Evolutionary conservation across 345 rosid genomes (phyloP), one percentile per base, ranked within the genome.

Genomic region (Aquilaria sinensis): DNA sequence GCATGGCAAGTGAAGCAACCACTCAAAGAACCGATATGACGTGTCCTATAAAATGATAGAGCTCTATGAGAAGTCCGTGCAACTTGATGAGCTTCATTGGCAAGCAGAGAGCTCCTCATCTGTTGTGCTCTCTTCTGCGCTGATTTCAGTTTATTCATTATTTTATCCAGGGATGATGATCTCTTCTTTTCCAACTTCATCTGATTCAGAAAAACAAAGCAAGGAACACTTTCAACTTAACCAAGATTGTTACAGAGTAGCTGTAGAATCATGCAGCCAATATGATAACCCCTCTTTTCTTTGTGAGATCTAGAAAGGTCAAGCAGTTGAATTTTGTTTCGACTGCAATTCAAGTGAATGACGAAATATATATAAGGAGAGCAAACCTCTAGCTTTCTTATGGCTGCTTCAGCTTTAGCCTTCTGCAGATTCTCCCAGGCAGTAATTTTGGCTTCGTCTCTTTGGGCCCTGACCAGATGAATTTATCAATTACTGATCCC

Each of bases 361-460:
- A 15, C 53, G 52, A 64, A 62, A 60, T 32, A 60, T 12, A 60
- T 32, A 69, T 66, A 57, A 68, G 68, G 64, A 68, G 50, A 64
- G 45, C 43, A 48, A 75, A 92, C 98, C 97, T 94, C 97, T 58
- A 94, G 95, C 74, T 94, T 94, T 67, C 92, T 73, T 53, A 94
- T 86, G 67, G 86, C 83, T 68, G 97, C 92, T 79, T 94, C 99
- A 5, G 99, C 99, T 72, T 94, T 90, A 13, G 99, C 99, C 77
- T 82, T 94, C 87, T 94, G 99, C 73, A 94, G 82, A 69, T 90
- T 94, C 79, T 94, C 96, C 99, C 99, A 94, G 12, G 96, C 96
- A 16, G 68, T 82, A 62, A 94, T 88, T 78, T 89, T 86, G 33
- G 96, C 92, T 81, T 94, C 96, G 71, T 88, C 97, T 47, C 88